Percentiles rank a stretch among this genome's conserved stretches.
These are phyloP conservation scores for Kuraishia cidri DNA, from an alignment of 805 yeast genomes.

Conservation along the genomic window DNA sequence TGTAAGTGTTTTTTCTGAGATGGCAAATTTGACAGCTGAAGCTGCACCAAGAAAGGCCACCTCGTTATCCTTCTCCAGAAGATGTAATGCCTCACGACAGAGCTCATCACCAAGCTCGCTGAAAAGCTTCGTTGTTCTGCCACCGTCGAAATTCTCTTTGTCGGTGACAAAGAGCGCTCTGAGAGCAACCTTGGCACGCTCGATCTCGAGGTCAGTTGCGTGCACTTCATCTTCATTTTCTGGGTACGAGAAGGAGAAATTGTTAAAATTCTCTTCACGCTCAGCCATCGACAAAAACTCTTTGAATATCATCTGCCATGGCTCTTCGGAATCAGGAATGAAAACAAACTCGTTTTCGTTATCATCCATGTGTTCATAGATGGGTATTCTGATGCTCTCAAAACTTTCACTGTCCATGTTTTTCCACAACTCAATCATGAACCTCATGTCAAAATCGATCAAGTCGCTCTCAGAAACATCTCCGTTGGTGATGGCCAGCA, in stretches of 20 bases:
- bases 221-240: constrained; percentile 3
- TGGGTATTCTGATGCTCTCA: constrained; percentile 15
- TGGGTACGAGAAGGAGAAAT: constrained; percentile 35
- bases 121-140: constrained; percentile 37
- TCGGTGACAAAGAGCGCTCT: constrained; percentile 54
- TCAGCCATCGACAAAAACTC: constrained; percentile 58
- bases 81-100: constrained; percentile 39
- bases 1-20: constrained; percentile 43
- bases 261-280: constrained; percentile 46
- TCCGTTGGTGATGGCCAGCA: constrained; percentile 50
- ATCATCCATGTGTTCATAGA: constrained; percentile 31
- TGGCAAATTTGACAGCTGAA: constrained; percentile 42
- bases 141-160: constrained; percentile 34
- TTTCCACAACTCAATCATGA: constrained; percentile 59
- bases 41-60: constrained; percentile 37
- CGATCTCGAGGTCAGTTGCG: constrained; percentile 10
- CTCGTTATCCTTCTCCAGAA: constrained; percentile 48
- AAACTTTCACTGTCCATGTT: constrained; percentile 29
- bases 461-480: constrained; percentile 39
- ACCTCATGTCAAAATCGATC: constrained; percentile 36
- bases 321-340: constrained; percentile 17
- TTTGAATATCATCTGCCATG: constrained; percentile 26
- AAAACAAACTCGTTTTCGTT: constrained; percentile 39
- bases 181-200: constrained; percentile 29
- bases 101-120: constrained; percentile 31